Evolutionary conservation across 306 rosid species (phyloP), one percentile per base, ranked within the genome.

Genomic region (Geum urbanum): DNA sequence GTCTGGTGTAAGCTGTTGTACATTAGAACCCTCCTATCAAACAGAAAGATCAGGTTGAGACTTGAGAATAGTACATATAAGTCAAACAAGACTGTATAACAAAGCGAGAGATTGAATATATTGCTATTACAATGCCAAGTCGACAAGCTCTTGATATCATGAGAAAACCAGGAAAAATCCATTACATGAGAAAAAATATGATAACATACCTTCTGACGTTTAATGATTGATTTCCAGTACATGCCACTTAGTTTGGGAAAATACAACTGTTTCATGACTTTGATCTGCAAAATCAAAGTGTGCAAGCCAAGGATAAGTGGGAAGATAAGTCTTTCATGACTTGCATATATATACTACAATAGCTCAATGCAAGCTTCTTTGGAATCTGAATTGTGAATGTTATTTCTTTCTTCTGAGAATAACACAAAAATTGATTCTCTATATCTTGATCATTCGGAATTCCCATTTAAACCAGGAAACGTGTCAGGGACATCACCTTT

Each of bases 211-310:
- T 81, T 90, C 72, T 84, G 84, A 62, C 88, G 62, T 83, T 79
- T 86, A 32, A 69, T 5, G 70, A 83, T 74, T 80, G 85, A 43
- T 83, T 77, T 85, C 54, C 84, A 88, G 76, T 78, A 79, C 81
- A 90, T 61, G 41, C 88, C 97, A 63, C 3, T 84, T 63, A 94
- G 24, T 47, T 88, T 91, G 37, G 85, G 62, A 10, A 80, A 70
- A 83, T 88, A 83, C 48, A 13, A 43, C 43, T 87, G 92, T 86
- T 79, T 90, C 97, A 90, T 81, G 70, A 74, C 27, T 78, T 84
- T 83, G 66, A 92, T 72, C 98, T 90, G 87, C 79, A 74, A 73
- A 53, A 19, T 19, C 58, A 53, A 53, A 53, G 58, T 9, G 13
- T 4, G 58, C 32, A 19, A 53, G 58, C 16, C 55, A 50, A 50